Conservation (phyloP, 768 basidiomycete genomes). For the Termitomyces sp. region DNA sequence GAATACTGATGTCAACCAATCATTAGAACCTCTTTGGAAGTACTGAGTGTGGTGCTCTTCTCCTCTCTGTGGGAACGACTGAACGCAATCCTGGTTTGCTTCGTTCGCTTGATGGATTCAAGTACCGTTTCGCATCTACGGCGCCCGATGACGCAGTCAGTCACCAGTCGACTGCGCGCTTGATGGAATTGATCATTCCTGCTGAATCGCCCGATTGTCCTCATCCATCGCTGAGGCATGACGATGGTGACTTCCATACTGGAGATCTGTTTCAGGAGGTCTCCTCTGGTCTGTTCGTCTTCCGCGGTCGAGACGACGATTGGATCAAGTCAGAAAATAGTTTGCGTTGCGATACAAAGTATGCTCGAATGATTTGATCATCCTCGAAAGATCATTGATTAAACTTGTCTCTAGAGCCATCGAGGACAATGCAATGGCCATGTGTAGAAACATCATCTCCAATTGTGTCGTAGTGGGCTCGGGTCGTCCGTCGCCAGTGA, state of each 20-base stretch:
- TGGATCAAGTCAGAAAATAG: conserved; percentile 71
- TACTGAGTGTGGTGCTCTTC: conserved; percentile 74
- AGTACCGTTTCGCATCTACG: conserved; percentile 64
- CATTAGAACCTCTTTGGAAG: conserved; percentile 73
- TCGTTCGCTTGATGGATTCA: conserved; percentile 52
- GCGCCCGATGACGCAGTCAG: conserved; percentile 29
- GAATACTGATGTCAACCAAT: conserved; percentile 18
- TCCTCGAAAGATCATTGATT: not conserved
- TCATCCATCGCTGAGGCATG: conserved; percentile 38
- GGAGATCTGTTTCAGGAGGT: conserved; percentile 61
- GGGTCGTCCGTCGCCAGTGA: conserved; percentile 68
- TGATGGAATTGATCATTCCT: conserved; percentile 57
- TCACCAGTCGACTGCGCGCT: conserved; percentile 39
- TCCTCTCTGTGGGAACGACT: conserved; percentile 51
- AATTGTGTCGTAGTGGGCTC: conserved; percentile 76
- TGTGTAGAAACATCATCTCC: conserved; percentile 58
- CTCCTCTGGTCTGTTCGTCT: conserved; percentile 42
- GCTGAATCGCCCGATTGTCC: conserved; percentile 57
- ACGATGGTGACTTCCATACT: conserved; percentile 63
- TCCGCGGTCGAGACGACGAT: conserved; percentile 60
- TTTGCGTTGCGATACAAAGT: conserved; percentile 64
- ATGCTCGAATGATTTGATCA: conserved; percentile 17
- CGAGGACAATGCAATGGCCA: conserved; percentile 67
- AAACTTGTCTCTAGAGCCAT: conserved; percentile 43
- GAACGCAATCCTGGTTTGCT: conserved; percentile 49